Base-by-base conservation (phyloP, 805 yeast genomes). In the Metschnikowia gelsemii region DNA sequence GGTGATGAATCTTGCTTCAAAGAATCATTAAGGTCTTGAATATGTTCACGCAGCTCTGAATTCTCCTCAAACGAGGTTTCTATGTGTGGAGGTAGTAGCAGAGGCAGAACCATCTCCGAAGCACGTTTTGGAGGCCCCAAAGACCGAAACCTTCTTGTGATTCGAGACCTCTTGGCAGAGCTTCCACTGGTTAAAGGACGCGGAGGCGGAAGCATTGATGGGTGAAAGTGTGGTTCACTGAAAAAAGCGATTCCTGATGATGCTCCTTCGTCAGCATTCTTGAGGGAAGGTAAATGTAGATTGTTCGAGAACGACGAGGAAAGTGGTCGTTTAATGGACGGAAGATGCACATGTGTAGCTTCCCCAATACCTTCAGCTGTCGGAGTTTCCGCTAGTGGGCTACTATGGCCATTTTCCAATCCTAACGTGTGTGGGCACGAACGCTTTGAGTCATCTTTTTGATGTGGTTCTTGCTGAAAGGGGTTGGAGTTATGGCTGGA, bases 91-190 rank as follows among this genome's bases (percentile, higher is more conserved):
- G 13, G 16, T 16, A 26, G 29, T 16, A 16, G 8, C 29, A 5
- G 8, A 26, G 16, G 20, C 23, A 19, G 22, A 29, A 16, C 33
- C 28, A 43, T 40, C 14, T 47, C 52, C 3, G 69, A 58, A 2
- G 74, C 65, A 35, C 82, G 56, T 48, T 73, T 68, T 1, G 81
- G 80, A 8, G 79, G 80, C 2, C 82, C 82, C 28, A 77, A 47
- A 2, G 49, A 32, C 25, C 36, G 38, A 38, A 68, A 65, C 24
- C 75, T 58, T 43, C 73, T 60, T 1, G 64, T 48, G 9, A 69
- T 62, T 34, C 69, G 54, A 23, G 63, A 54, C 40, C 58, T 62
- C n/a, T 61, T 40, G 12, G 59, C 48, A 27, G 50, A 50, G 12
- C 38, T 28, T 3, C 46, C 46, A 18, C 21, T 33, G 7, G 48